Percentiles rank a stretch among this genome's conserved stretches.
Conservation (phyloP, 768 basidiomycete species). For the Suillus discolor region DNA sequence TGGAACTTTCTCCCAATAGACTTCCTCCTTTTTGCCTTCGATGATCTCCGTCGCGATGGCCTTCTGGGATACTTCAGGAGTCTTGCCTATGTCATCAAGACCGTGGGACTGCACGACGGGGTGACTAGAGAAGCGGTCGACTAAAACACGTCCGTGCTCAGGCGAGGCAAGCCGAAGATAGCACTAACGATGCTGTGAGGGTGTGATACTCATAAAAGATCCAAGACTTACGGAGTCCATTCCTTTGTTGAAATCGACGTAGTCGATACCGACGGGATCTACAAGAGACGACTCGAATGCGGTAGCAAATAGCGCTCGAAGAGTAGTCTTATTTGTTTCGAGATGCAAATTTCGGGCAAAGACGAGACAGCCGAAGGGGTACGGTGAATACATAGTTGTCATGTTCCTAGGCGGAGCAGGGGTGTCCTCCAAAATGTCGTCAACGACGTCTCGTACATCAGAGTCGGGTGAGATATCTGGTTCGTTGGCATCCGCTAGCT, state of each 20-base stretch:
- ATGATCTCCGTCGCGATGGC: conserved; percentile 57
- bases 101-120: conserved; percentile 48
- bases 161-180: conserved; percentile 67
- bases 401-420: conserved; percentile 1
- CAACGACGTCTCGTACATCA: not conserved
- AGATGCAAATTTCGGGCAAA: conserved; percentile 72
- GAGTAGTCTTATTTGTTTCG: conserved; percentile 80
- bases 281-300: conserved; percentile 34
- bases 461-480: not conserved
- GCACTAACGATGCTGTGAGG: conserved; percentile 49
- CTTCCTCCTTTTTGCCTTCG: conserved; percentile 59
- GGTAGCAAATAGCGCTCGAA: conserved; percentile 57
- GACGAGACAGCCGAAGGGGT: conserved; percentile 67
- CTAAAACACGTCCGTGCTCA: conserved; percentile 44
- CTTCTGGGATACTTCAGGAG: conserved; percentile 18
- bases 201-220: too few relatives aligned
- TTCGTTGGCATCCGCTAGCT: conserved; percentile 33
- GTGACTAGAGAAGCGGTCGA: conserved; percentile 43
- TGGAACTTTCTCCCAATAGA: conserved; percentile 84
- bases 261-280: conserved; percentile 54
- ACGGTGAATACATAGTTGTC: conserved; percentile 39
- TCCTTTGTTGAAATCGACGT: conserved; percentile 79
- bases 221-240: conserved; percentile 61
- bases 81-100: conserved; percentile 54
- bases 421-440: not conserved